These are phyloP conservation scores for Lignosus rhinocerotis DNA, from an alignment of 1,284 basidiomycete species.

Conservation along the genomic window DNA sequence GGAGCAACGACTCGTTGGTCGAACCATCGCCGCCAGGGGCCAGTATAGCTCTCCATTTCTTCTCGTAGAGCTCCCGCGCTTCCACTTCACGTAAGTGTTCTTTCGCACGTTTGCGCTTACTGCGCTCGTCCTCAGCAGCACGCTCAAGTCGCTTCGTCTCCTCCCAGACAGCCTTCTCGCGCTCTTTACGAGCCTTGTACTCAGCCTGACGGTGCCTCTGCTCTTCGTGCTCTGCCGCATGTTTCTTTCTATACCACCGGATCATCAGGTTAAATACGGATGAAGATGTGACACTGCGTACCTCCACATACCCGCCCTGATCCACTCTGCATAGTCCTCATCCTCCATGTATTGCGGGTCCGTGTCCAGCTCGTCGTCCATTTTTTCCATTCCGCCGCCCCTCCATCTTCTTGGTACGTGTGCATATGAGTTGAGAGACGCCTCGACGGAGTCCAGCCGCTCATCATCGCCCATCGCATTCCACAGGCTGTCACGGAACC, in stretches of 20 bases:
- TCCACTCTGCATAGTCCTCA: conserved; percentile 83
- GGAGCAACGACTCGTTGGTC: conserved; percentile 27
- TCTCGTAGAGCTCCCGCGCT: conserved; percentile 56
- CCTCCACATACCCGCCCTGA: conserved; percentile 80
- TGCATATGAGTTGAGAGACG: conserved; percentile 62
- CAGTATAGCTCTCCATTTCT: conserved; percentile 57
- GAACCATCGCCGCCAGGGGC: conserved; percentile 26
- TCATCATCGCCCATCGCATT: conserved; percentile 71
- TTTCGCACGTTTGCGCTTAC: conserved; percentile 45
- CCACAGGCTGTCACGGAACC: conserved; percentile 70
- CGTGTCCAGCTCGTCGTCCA: conserved; percentile 53
- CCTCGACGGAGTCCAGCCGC: conserved; percentile 60
- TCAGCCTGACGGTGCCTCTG: conserved; percentile 54
- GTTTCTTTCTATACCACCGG: conserved; percentile 51
- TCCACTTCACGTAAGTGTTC: conserved; percentile 43
- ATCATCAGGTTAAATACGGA: not conserved
- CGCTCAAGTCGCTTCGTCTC: conserved; percentile 55
- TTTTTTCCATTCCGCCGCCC: conserved; percentile 34
- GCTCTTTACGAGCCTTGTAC: conserved; percentile 48
- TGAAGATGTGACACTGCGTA: conserved; percentile 33
- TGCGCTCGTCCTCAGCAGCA: conserved; percentile 50
- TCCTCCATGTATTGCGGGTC: conserved; percentile 73
- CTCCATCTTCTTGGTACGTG: conserved; percentile 65
- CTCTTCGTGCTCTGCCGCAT: conserved; percentile 66
- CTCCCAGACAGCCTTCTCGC: conserved; percentile 53